Evolutionary conservation across 192 early-diverging fungal species (phyloP).

Genomic region (Mortierella alpina): DNA sequence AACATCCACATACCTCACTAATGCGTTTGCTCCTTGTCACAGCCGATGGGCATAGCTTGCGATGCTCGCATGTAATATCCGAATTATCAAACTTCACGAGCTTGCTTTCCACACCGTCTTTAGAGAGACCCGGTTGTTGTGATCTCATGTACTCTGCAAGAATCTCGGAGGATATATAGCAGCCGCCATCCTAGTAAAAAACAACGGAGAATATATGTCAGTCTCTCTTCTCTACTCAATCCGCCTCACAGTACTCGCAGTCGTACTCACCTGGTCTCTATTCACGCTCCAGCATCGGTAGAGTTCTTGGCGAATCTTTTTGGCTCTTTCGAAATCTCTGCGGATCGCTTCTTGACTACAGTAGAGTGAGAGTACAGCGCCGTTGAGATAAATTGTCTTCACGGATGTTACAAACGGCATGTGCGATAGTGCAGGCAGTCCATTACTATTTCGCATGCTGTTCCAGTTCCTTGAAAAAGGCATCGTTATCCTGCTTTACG

Average conservation of each 20-base stretch:
- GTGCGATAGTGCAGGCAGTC: not conserved
- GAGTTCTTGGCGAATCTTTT: slow-evolving; percentile 13
- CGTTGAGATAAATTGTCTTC: too few species aligned
- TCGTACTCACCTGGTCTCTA: slow-evolving; percentile 16
- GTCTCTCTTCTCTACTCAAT: not conserved
- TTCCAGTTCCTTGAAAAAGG: slow-evolving; percentile 10
- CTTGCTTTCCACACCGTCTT: not conserved
- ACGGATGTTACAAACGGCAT: not conserved
- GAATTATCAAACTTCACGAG: slow-evolving; percentile 12
- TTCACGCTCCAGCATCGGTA: slow-evolving; percentile 30
- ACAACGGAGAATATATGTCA: not conserved
- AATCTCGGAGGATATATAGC: slow-evolving; percentile 5
- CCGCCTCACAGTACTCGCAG: not conserved
- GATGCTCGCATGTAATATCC: slow-evolving; percentile 32
- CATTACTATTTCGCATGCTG: slow-evolving; percentile 15
- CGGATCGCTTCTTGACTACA: slow-evolving; percentile 11
- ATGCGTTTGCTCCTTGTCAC: slow-evolving; percentile 34
- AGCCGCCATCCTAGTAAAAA: slow-evolving; percentile 13
- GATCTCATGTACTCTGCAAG: slow-evolving; percentile 14
- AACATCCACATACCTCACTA: slow-evolving; percentile 16
- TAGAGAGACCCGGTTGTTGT: not conserved
- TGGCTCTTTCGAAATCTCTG: slow-evolving; percentile 7
- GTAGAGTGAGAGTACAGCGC: not conserved
- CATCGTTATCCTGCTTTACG: slow-evolving; percentile 15
- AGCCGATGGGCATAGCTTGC: slow-evolving; percentile 27